Evolutionary conservation across 345 rosid species (phyloP).

Genomic region (Jatropha curcas): DNA sequence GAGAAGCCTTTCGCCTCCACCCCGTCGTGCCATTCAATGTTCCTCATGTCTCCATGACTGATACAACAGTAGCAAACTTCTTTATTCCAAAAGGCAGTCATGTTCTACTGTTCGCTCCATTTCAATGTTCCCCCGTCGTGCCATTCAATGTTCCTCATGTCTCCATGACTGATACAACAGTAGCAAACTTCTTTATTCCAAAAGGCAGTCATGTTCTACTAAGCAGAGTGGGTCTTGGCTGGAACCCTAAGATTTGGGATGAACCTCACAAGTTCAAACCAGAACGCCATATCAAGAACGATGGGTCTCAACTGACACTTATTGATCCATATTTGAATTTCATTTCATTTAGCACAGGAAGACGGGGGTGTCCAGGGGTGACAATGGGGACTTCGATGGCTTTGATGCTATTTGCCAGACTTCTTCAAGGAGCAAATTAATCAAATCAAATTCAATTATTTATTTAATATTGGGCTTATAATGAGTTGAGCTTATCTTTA

Average conservation of each 20-base stretch:
- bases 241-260: conserved; percentile 49
- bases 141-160: conserved; percentile 55
- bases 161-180: conserved; percentile 22
- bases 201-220: conserved; percentile 52
- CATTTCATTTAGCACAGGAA: conserved; percentile 52
- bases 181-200: conserved; percentile 51
- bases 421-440: conserved; percentile 50
- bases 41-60: too few relatives aligned
- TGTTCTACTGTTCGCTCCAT: too few relatives aligned
- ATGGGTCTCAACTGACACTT: conserved; percentile 20
- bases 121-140: too few relatives aligned
- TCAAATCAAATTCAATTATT: too few relatives aligned
- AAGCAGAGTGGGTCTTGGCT: conserved; percentile 42
- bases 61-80: too few relatives aligned
- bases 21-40: too few relatives aligned
- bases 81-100: too few relatives aligned
- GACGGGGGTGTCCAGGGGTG: conserved; percentile 41
- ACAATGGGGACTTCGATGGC: conserved; percentile 48
- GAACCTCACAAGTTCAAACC: conserved; percentile 47
- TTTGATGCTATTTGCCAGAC: conserved; percentile 51
- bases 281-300: conserved; percentile 39
- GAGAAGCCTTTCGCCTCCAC: conserved; percentile 54
- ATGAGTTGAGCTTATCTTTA: too few relatives aligned
- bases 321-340: conserved; percentile 42
- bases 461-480: too few relatives aligned